phyloP scores from a whole-genome alignment of 805 yeast species.

The Candida insectalens region DNA sequence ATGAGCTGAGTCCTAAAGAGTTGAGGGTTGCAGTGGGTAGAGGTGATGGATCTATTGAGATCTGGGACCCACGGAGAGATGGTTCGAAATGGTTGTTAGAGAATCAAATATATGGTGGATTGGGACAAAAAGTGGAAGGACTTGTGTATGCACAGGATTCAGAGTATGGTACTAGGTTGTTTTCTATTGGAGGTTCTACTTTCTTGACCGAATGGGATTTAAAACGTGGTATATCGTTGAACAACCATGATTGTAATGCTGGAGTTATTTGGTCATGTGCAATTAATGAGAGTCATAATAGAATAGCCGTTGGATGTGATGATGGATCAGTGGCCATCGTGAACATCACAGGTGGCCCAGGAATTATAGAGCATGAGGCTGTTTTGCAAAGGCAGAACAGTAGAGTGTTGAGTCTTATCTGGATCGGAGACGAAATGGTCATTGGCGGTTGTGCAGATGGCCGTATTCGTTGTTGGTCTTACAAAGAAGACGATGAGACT shows the following conservation, averaged over 20 bases:
- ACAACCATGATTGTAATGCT: slow-evolving; percentile 80
- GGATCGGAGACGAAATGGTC: slow-evolving; percentile 56
- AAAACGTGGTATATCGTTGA: slow-evolving; percentile 56
- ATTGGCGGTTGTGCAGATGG: slow-evolving; percentile 98
- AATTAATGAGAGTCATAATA: slow-evolving; percentile 47
- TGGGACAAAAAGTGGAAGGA: slow-evolving; percentile 82
- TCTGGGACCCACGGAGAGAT: slow-evolving; percentile 68
- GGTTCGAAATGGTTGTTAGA: slow-evolving; percentile 77
- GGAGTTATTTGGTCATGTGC: slow-evolving; percentile 91
- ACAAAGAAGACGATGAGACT: slow-evolving; percentile 19
- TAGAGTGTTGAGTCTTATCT: slow-evolving; percentile 68
- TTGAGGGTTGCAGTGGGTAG: slow-evolving; percentile 85
- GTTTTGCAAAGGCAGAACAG: slow-evolving; percentile 78
- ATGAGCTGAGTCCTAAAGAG: slow-evolving; percentile 38
- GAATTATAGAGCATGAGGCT: slow-evolving; percentile 63
- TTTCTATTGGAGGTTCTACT: slow-evolving; percentile 92
- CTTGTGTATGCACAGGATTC: slow-evolving; percentile 63
- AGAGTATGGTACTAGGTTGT: slow-evolving; percentile 51
- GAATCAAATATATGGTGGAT: slow-evolving; percentile 61
- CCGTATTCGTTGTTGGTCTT: slow-evolving; percentile 73
- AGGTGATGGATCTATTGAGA: slow-evolving; percentile 89
- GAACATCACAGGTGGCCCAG: slow-evolving; percentile 82
- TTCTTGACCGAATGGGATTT: slow-evolving; percentile 89
- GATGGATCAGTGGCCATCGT: slow-evolving; percentile 83
- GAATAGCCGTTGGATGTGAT: slow-evolving; percentile 87